phyloP scores from a whole-genome alignment of 2,329 filamentous ascomycete species.

The Hymenoscyphus albidus region DNA sequence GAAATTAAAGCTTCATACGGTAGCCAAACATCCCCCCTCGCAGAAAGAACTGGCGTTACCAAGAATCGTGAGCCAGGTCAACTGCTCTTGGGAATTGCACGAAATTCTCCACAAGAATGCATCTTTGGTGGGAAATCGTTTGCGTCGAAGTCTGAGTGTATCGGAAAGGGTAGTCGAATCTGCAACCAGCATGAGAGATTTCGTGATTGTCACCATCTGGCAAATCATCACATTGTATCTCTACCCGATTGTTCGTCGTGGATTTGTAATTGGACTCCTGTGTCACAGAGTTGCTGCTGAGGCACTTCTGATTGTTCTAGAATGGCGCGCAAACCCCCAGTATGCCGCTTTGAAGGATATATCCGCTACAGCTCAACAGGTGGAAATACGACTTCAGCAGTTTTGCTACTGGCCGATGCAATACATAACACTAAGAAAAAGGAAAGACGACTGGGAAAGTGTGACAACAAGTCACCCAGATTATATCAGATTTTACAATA shows the following conservation, averaged over 20 bases:
- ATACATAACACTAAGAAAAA: slow-evolving; percentile 83
- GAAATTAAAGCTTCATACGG: slow-evolving; percentile 84
- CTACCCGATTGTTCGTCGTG: slow-evolving; percentile 68
- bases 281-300: slow-evolving; percentile 79
- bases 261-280: slow-evolving; percentile 76
- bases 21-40: slow-evolving; percentile 71
- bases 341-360: slow-evolving; percentile 89
- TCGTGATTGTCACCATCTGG: slow-evolving; percentile 64
- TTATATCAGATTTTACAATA: slow-evolving; percentile 99
- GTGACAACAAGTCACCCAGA: slow-evolving; percentile 93
- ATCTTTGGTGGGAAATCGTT: slow-evolving; percentile 74
- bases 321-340: slow-evolving; percentile 77
- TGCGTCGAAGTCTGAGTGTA: slow-evolving; percentile 83
- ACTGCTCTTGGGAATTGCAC: slow-evolving; percentile 90
- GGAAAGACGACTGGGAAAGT: slow-evolving; percentile 91
- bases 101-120: slow-evolving; percentile 85
- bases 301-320: slow-evolving; percentile 70
- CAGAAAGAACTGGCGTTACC: slow-evolving; percentile 78
- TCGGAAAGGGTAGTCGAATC: slow-evolving; percentile 93
- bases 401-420: slow-evolving; percentile 99
- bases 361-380: slow-evolving; percentile 92
- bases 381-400: slow-evolving; percentile 94
- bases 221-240: slow-evolving; percentile 70
- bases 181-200: slow-evolving; percentile 79
- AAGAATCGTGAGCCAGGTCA: slow-evolving; percentile 86